Conservation (phyloP, 2,329 filamentous ascomycete species). For the Didymellaceae sp. region DNA sequence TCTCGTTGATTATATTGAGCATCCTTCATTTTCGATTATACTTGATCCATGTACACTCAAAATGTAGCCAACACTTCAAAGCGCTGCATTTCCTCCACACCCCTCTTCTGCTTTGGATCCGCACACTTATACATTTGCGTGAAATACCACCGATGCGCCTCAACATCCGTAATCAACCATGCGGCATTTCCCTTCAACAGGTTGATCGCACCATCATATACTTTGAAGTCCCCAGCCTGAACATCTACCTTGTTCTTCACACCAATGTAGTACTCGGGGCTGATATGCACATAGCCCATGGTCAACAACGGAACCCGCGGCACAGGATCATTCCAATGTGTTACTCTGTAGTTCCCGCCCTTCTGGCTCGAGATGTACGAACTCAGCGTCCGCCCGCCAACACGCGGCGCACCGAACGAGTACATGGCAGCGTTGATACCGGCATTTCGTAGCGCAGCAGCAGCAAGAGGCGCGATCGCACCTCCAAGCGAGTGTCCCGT, state of each 20-base stretch:
- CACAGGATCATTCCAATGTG: constrained; percentile 71
- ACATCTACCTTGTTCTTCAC: constrained; percentile 31
- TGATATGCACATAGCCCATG: constrained; percentile 69
- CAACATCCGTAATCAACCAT: constrained; percentile 37
- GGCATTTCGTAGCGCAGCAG: constrained; percentile 53
- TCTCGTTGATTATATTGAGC: no score
- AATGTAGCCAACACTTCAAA: constrained; percentile 26
- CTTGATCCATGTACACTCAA: neutral
- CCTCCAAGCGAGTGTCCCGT: constrained; percentile 74
- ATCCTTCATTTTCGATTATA: no score
- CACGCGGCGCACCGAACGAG: constrained; percentile 71
- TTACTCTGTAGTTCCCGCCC: constrained; percentile 67
- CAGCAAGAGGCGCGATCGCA: constrained; percentile 68
- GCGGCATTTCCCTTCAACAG: constrained; percentile 36
- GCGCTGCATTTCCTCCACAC: constrained; percentile 13
- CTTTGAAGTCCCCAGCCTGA: constrained; percentile 28
- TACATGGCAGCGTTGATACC: constrained; percentile 50
- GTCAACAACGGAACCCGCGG: constrained; percentile 68
- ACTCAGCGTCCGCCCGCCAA: constrained; percentile 66
- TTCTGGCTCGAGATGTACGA: constrained; percentile 62
- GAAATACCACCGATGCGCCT: constrained; percentile 49
- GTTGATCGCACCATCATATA: constrained; percentile 32
- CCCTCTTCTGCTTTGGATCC: constrained; percentile 20
- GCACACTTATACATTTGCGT: constrained; percentile 29
- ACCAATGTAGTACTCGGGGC: constrained; percentile 68